Base-by-base conservation (phyloP, 2,329 filamentous ascomycete species). In the Arthrocladium fulminans region DNA sequence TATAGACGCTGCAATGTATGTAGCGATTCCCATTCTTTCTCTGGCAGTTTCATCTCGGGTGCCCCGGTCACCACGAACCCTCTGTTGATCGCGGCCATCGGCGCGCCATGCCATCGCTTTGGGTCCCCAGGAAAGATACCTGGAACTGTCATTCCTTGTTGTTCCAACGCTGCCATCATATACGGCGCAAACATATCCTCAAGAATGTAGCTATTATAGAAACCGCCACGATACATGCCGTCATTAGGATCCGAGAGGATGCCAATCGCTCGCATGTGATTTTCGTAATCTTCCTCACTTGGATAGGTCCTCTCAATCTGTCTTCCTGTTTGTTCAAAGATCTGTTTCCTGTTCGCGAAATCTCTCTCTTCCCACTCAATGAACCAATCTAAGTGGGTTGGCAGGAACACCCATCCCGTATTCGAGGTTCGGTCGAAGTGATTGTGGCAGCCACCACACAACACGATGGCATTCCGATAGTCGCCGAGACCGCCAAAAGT, bases 161-260 rank as follows among this genome's bases (percentile, higher is more conserved):
- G 19, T 6, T 27, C 9, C 8, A 43, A 27, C 8, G 40, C 40
- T 27, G 12, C 23, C 40, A 43, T 43, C 40, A n/a, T n/a, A n/a
- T n/a, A n/a, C n/a, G n/a, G n/a, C n/a, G n/a, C n/a, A n/a, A n/a
- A n/a, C n/a, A n/a, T n/a, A n/a, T n/a, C n/a, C n/a, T n/a, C n/a
- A n/a, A 54, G 30, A 52, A 22, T 40, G 15, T 40, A 40, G 37
- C 37, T 40, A 4, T 40, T 3, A 13, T 40, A 40, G 4, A 40
- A 22, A 3, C 37, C 37, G 6, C 37, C 37, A 20, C 37, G 37
- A 40, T 4, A 6, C 4, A 40, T n/a, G 3, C 37, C 37, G 20
- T 40, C 37, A 40, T 40, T 20, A 23, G 37, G 37, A 23, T 40
- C 37, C 3, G 3, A 4, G 6, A 40, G 37, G 23, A 40, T 3